Conservation (phyloP, 176 grass and related monocot species). For the Avena sativa region DNA sequence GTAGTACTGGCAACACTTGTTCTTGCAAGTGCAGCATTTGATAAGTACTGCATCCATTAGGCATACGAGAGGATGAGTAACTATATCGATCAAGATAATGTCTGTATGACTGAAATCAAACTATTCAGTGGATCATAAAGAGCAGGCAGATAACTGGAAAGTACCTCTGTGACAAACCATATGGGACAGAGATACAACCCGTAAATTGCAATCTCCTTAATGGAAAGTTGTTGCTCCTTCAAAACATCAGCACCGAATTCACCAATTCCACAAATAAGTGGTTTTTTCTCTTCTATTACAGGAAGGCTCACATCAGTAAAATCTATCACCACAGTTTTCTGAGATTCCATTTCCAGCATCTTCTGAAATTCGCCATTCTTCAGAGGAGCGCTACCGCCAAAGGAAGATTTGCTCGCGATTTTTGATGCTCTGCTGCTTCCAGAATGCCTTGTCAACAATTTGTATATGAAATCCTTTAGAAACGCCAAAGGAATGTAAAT, state of each 20-base stretch:
- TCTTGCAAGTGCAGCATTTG: constrained; percentile 98
- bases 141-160: constrained; percentile 39
- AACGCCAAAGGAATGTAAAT: constrained; percentile 89
- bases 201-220: constrained; percentile 73
- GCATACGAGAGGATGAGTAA: constrained; percentile 42
- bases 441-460: constrained; percentile 52
- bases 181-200: constrained; percentile 89
- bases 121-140: not conserved
- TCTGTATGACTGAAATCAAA: not conserved
- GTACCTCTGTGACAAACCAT: constrained; percentile 98
- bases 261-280: constrained; percentile 59
- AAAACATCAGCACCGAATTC: constrained; percentile 44
- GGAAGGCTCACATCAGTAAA: constrained; percentile 63
- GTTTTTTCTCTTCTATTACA: constrained; percentile 61
- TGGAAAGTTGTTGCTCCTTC: constrained; percentile 67
- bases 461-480: constrained; percentile 79
- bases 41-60: constrained; percentile 87
- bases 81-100: not conserved
- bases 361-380: constrained; percentile 66
- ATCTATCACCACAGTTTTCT: constrained; percentile 59
- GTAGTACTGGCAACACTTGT: constrained; percentile 99
- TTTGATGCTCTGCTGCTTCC: constrained; percentile 53
- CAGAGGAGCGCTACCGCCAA: constrained; percentile 57
- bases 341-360: constrained; percentile 88
- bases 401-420: constrained; percentile 63